Evolutionary conservation across 768 basidiomycete genomes (phyloP), one percentile per base, ranked within the genome.

Genomic region (Russula ochroleuca): DNA sequence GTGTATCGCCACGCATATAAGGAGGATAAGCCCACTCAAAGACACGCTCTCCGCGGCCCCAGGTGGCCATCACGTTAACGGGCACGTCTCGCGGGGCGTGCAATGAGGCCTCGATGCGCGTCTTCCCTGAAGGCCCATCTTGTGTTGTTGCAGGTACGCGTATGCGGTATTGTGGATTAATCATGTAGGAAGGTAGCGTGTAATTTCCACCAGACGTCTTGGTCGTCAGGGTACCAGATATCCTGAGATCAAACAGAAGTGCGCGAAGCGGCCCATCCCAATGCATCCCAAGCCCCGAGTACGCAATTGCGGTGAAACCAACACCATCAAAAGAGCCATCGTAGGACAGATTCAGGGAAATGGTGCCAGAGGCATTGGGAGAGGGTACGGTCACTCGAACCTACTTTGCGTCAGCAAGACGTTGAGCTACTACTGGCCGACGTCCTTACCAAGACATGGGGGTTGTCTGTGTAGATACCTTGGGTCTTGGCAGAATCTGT

Each of bases 81-180:
- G 93, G 87, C 17, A 87, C 73, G 17, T 88, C 85, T 70, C 83
- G 85, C 17, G 80, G 79, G 1, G 83, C 83, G 50, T 82, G 81
- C 38, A 86, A 70, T 2, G 76, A 77, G 37, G 89, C 62, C 9
- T 77, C 70, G 10, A 83, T 70, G 10, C 72, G 73, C 8, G 79
- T 75, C 68, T 80, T 85, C 28, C 49, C 31, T 6, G 58, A 63
- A 31, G 68, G 64, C 1, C 65, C 66, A 4, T 38, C 41, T 31
- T 51, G 48, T 19, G 10, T 60, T 14, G 21, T 65, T 5, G 82
- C 76, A 58, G 79, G 76, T 21, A 96, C 75, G 8, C 75, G 79
- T 15, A 98, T 77, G 60, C 81, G 80, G 73, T 92, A 98, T 70
- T 97, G 93, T 0, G 95, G 95, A 71, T 98, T 98, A 54, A 83